Conservation (phyloP, 208 protist genomes). For the Phytomonas sp. region DNA sequence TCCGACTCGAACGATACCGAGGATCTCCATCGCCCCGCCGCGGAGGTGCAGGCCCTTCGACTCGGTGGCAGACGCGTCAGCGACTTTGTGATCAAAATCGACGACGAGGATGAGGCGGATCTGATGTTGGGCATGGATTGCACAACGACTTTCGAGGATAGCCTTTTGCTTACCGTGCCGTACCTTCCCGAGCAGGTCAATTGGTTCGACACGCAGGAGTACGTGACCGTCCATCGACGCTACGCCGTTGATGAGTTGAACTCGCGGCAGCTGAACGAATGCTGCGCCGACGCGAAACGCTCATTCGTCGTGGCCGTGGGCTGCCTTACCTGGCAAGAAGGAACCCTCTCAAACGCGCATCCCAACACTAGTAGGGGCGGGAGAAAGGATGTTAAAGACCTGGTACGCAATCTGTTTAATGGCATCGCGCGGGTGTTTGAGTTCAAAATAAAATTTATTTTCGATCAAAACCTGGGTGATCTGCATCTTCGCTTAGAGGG, state of each 20-base stretch:
- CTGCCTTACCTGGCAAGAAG: constrained; percentile 14
- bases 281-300: constrained; percentile 69
- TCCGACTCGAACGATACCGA: constrained; percentile 19
- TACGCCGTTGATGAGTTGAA: constrained; percentile 41
- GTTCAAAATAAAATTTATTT: constrained; percentile 52
- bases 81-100: constrained; percentile 80
- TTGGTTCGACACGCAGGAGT: constrained; percentile 53
- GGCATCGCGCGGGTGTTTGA: constrained; percentile 39
- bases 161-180: constrained; percentile 67
- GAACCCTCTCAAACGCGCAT: constrained; percentile 35
- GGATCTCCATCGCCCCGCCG: constrained; percentile 22
- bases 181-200: constrained; percentile 69
- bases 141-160: constrained; percentile 55
- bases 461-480: constrained; percentile 69
- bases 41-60: constrained; percentile 17
- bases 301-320: constrained; percentile 64
- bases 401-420: neutral
- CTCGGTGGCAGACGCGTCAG: constrained; percentile 17
- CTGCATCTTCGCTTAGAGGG: constrained; percentile 75
- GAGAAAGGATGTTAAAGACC: neutral
- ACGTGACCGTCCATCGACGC: constrained; percentile 58
- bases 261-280: constrained; percentile 57
- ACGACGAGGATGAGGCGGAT: constrained; percentile 86
- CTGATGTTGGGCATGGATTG: constrained; percentile 72
- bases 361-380: constrained; percentile 15